A percentile compares a stretch with the other conserved stretches of the same genome.
phyloP scores from a whole-genome alignment of 2,329 filamentous ascomycete genomes.

The Trichothecium sympodiale region DNA sequence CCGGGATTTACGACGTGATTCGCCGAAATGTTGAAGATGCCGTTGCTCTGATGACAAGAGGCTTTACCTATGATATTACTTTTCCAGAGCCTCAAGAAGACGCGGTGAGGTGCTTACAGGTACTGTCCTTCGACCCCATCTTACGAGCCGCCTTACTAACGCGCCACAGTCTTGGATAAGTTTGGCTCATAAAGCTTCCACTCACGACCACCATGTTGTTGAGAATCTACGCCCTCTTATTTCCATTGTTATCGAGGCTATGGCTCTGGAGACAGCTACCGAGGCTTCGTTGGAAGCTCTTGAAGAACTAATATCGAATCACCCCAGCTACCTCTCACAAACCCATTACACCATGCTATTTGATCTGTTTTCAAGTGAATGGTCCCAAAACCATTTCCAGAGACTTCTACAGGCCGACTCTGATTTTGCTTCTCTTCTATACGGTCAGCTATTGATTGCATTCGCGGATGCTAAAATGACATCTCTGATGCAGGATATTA shows the following conservation, averaged over 20 bases:
- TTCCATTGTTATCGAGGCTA: constrained; percentile 46
- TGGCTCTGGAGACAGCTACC: constrained; percentile 48
- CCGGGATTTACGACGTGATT: constrained; percentile 27
- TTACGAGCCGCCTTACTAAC: background rate
- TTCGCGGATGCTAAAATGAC: constrained; percentile 57
- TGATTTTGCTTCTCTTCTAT: constrained; percentile 53
- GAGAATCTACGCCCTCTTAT: constrained; percentile 49
- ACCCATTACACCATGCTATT: constrained; percentile 47
- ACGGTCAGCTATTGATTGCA: constrained; percentile 55
- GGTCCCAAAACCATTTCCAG: constrained; percentile 45
- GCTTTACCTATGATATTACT: constrained; percentile 19
- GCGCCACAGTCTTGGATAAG: constrained; percentile 54
- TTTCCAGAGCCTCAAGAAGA: constrained; percentile 34
- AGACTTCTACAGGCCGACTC: constrained; percentile 47
- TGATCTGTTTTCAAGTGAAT: constrained; percentile 47
- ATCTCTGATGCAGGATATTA: constrained; percentile 41
- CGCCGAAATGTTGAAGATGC: constrained; percentile 29
- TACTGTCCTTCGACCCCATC: constrained; percentile 15
- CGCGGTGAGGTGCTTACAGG: constrained; percentile 50
- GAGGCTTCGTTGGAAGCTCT: constrained; percentile 52
- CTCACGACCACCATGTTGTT: constrained; percentile 44
- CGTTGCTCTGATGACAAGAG: constrained; percentile 25
- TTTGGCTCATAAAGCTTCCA: constrained; percentile 56
- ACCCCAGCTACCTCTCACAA: constrained; percentile 48
- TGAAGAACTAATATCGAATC: constrained; percentile 53